phyloP scores from a whole-genome alignment of 768 basidiomycete genomes.

The Termitomyces eurrhizus region DNA sequence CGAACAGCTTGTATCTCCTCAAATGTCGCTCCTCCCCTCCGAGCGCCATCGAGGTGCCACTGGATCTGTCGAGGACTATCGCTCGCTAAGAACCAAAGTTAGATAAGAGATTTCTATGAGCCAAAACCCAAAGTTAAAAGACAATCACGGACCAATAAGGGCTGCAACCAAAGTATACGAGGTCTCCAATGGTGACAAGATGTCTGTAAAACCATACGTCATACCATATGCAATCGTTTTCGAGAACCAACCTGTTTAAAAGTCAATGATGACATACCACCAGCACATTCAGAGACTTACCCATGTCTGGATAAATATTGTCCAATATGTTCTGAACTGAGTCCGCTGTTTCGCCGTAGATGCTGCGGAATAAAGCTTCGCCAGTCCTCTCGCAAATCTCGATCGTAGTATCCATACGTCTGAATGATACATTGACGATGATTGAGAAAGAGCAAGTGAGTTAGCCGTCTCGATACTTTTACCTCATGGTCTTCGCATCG shows the following conservation, averaged over 20 bases:
- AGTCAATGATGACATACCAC: neutral
- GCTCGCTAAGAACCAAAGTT: constrained; percentile 25
- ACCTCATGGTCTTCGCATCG: constrained; percentile 45
- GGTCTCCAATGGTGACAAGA: constrained; percentile 49
- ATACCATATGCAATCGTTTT: constrained; percentile 54
- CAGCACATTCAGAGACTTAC: constrained; percentile 27
- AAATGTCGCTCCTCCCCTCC: constrained; percentile 47
- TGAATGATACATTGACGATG: constrained; percentile 15
- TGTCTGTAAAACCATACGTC: constrained; percentile 45
- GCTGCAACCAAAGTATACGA: constrained; percentile 60
- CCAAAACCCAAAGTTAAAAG: neutral
- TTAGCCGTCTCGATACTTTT: neutral
- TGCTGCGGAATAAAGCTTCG: constrained; percentile 36
- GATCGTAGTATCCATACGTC: constrained; percentile 37
- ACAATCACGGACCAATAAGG: constrained; percentile 32
- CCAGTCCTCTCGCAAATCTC: constrained; percentile 42
- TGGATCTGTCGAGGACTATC: constrained; percentile 60
- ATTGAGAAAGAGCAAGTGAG: neutral
- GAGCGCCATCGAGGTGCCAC: constrained; percentile 64
- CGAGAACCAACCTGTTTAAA: constrained; percentile 46
- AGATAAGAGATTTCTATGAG: neutral
- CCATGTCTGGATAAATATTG: constrained; percentile 59
- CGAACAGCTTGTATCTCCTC: constrained; percentile 54
- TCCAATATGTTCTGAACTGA: constrained; percentile 44
- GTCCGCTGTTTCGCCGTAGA: constrained; percentile 56